phyloP scores from a whole-genome alignment of 192 early-diverging fungal species.

The Backusella sp. region DNA sequence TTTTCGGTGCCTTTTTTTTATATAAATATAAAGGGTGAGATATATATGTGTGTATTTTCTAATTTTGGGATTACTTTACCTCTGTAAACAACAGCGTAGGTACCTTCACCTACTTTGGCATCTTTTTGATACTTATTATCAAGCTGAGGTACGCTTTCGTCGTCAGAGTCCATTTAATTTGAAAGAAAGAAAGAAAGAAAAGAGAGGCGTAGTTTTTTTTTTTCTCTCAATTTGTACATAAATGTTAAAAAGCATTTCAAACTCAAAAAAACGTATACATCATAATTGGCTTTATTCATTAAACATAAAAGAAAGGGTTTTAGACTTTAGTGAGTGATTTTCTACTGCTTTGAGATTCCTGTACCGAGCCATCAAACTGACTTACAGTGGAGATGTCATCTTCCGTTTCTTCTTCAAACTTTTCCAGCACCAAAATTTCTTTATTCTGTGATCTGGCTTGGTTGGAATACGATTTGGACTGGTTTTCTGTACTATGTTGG shows the following conservation, averaged over 20 bases:
- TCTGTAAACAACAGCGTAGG: constrained; percentile 91
- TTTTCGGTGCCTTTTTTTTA: constrained; percentile 45
- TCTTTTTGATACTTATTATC: constrained; percentile 81
- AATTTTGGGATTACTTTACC: constrained; percentile 37
- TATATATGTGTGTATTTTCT: not conserved
- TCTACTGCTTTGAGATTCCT: not conserved
- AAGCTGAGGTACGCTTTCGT: constrained; percentile 61
- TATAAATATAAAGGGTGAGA: not conserved
- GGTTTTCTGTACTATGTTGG: not conserved
- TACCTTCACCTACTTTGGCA: constrained; percentile 93
- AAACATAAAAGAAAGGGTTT: not conserved
- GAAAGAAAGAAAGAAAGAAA: not conserved
- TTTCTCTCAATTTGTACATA: too few relatives aligned
- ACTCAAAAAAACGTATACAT: too few relatives aligned
- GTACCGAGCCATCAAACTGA: not conserved
- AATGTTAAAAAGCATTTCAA: too few relatives aligned
- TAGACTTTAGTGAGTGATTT: constrained; percentile 5
- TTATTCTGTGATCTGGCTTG: not conserved
- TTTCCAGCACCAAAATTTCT: not conserved
- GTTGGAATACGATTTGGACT: not conserved
- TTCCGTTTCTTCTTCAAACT: not conserved
- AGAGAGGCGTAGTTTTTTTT: not conserved
- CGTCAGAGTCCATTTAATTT: constrained; percentile 16
- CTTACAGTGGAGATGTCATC: not conserved
- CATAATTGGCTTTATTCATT: not conserved